Base-by-base conservation (phyloP, 148 eudicot genomes). In the Diospyros lotus region DNA sequence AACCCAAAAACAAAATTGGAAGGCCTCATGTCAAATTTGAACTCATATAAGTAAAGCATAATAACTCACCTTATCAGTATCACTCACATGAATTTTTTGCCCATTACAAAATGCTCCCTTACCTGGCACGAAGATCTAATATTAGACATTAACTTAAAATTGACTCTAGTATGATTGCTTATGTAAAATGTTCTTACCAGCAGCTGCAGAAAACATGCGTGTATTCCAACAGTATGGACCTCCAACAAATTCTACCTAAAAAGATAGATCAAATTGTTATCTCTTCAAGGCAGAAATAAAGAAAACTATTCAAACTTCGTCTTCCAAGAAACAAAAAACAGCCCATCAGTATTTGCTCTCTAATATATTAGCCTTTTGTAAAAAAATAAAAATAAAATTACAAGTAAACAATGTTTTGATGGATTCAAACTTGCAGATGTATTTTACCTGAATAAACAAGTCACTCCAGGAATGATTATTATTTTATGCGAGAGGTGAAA, bases 211-310 rank as follows among this genome's bases (percentile, higher is more conserved):
- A 79, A 95, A 95, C 73, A 86, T 88, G 65, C 99, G 97, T 73
- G 99, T 93, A 79, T 90, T 91, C 99, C 99, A 95, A 80, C 98
- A 93, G 88, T 87, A 84, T 73, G 94, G 89, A 52, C 99, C 99
- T 61, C 99, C 99, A 74, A 95, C 99, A 89, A 95, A 95, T 82
- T 95, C 99, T 63, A 95, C 99, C 99, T 77, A 88, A 76, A 75
- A 77, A 75, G 59, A 52, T 15, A 79, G 66, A 72, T 53, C 68
- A 72, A 44, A 75, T 45, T 45, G 15, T 69, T 69, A 82, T 66
- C 58, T 58, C 78, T 58, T 48, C 45, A 55, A 51, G 53, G 18
- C 41, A 55, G 66, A 56, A 73, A 58, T 12, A 58, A n/a, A 39
- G 60, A 58, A 66, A 75, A 6, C 40, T 38, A 44, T 38, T 44